Evolutionary conservation across 1,284 basidiomycete species (phyloP), one percentile per base, ranked within the genome.

Genomic region (Cerioporus squamosus): DNA sequence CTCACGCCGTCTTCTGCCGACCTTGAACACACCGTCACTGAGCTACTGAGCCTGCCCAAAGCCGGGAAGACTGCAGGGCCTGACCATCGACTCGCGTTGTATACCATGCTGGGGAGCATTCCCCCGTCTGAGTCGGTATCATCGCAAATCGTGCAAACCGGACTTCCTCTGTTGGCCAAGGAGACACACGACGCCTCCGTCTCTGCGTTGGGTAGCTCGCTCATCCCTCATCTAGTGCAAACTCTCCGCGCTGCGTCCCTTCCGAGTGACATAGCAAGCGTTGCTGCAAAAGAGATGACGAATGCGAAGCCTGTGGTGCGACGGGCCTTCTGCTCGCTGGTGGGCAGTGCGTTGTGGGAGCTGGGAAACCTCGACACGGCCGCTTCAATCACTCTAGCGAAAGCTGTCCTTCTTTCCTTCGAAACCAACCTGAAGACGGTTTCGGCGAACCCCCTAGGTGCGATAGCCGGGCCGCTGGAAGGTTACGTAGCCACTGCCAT

Each of bases 61-160:
- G 75, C 86, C 0, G 90, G 93, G 31, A 98, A 97, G 77, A 93
- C 93, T 0, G 78, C 88, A 0, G 93, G 93, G 2, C 83, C 91
- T 3, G 95, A 96, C 60, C 94, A 98, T 70, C 88, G 95, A n/a
- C 74, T 87, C 6, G 80, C 88, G 0, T 77, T 98, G 10, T 95
- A 93, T 74, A 82, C 83, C 8, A 93, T 97, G 85, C 79, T 94
- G 2, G 74, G 80, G 3, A 74, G 70, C 36, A 63, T 96, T 4
- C 74, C 78, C 1, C 80, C 88, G 1, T 81, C 84, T 2, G 63
- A 75, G 2, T 66, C 69, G 0, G 77, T 84, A 2, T 93, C 93
- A 1, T 54, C 72, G 2, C 68, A 76, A 0, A 74, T 94, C 15
- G 71, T 89, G 0, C 80, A 87, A 51, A 78, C 81, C 0, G 72